Percentiles rank a stretch among this genome's conserved stretches.
Conservation (phyloP, 2,329 filamentous ascomycete genomes). For the Fusarium pseudograminearum region DNA sequence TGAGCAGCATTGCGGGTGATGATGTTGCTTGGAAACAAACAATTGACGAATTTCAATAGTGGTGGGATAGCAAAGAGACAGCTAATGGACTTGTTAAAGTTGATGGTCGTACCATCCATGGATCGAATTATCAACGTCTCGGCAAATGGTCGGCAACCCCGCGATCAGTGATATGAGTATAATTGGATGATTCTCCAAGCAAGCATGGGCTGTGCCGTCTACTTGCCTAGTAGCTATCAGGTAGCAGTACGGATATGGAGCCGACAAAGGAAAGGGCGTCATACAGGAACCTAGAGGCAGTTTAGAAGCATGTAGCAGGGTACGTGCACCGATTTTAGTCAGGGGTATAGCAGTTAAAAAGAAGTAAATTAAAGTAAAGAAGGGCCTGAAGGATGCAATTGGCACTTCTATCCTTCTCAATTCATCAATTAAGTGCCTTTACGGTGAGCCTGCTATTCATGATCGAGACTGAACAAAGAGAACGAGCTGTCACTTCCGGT, state of each 20-base stretch:
- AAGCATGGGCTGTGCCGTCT: neutral
- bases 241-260: conserved; percentile 1
- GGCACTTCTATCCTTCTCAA: neutral
- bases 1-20: conserved; percentile 40
- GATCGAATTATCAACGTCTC: conserved; percentile 13
- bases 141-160: conserved; percentile 35
- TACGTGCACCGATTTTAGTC: conserved; percentile 12
- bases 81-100: neutral
- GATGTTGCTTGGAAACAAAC: neutral
- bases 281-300: neutral
- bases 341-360: neutral
- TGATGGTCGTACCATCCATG: neutral
- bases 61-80: neutral
- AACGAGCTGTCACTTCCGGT: conserved; percentile 4
- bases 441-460: conserved; percentile 7
- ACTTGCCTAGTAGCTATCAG: too few species aligned
- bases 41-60: neutral
- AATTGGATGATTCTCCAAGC: neutral
- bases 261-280: conserved; percentile 37
- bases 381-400: neutral
- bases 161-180: conserved; percentile 37
- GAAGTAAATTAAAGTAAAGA: too few species aligned
- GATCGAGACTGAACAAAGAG: conserved; percentile 22
- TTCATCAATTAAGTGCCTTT: neutral
- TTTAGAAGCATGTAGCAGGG: neutral